phyloP scores from a whole-genome alignment of 2,329 filamentous ascomycete species.

The Hymenoscyphus repandus region DNA sequence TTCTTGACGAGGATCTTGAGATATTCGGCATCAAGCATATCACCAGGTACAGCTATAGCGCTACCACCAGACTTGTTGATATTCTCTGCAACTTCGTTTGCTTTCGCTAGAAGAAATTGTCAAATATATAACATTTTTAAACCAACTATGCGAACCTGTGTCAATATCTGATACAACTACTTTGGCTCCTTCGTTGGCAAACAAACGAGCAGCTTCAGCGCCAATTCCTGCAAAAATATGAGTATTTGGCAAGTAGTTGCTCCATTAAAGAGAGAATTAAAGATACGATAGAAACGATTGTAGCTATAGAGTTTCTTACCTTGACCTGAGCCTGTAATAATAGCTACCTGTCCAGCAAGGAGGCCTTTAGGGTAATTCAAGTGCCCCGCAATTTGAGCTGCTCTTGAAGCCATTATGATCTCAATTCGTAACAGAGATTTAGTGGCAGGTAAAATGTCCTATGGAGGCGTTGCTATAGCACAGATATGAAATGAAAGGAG shows the following conservation, averaged over 20 bases:
- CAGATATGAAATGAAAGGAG: background rate
- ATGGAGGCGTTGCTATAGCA: no score
- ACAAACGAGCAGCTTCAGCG: conserved; percentile 74
- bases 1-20: conserved; percentile 66
- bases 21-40: conserved; percentile 68
- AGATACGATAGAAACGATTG: no score
- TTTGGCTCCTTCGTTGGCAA: conserved; percentile 63
- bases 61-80: conserved; percentile 63
- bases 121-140: background rate
- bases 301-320: conserved; percentile 37
- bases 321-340: conserved; percentile 81
- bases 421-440: background rate
- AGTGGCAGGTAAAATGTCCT: background rate
- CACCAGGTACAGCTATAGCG: conserved; percentile 70
- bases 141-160: conserved; percentile 42
- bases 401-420: conserved; percentile 40
- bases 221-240: conserved; percentile 49
- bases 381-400: conserved; percentile 69
- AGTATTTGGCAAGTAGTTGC: no score
- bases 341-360: conserved; percentile 74
- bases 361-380: conserved; percentile 79
- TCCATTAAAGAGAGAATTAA: no score
- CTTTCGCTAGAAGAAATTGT: conserved; percentile 53
- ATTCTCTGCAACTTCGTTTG: conserved; percentile 57
- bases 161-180: conserved; percentile 84